A percentile compares a stretch with the other conserved stretches of the same genome.
phyloP scores from a whole-genome alignment of 2,329 filamentous ascomycete species.

The Penicillium paneum region DNA sequence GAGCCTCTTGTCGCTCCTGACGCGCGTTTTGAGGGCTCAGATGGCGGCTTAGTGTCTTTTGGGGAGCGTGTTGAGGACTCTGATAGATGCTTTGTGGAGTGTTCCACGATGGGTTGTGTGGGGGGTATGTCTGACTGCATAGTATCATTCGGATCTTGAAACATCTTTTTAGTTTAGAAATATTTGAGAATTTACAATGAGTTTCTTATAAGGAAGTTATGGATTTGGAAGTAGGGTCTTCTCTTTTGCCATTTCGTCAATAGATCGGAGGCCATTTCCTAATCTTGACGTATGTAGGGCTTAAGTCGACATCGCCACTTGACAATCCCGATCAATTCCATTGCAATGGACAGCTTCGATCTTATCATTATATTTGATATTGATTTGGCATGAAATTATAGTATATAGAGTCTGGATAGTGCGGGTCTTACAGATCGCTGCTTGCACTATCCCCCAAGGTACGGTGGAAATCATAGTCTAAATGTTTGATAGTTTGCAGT shows the following conservation, averaged over 20 bases:
- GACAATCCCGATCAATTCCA: constrained; percentile 2
- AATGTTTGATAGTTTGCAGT: background rate
- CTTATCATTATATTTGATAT: background rate
- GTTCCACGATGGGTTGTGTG: constrained; percentile 1
- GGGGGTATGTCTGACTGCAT: constrained; percentile 7
- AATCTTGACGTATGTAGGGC: constrained; percentile 24
- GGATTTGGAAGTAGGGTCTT: background rate
- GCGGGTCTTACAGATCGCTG: background rate
- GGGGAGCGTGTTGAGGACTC: background rate
- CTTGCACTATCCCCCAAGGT: background rate
- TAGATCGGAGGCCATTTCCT: constrained; percentile 12
- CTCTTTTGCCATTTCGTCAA: constrained; percentile 6
- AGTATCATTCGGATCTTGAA: background rate
- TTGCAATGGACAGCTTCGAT: background rate
- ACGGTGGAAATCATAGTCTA: background rate
- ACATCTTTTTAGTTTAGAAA: background rate
- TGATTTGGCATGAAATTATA: background rate
- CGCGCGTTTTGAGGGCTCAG: too few species aligned
- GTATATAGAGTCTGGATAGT: background rate
- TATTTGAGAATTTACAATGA: background rate
- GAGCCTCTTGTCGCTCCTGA: background rate
- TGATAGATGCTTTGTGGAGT: background rate
- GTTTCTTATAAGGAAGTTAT: background rate
- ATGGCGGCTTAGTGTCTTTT: background rate
- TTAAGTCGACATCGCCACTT: constrained; percentile 20